Conservation (phyloP, 768 basidiomycete genomes). For the Phanerodontia chrysosporium region DNA sequence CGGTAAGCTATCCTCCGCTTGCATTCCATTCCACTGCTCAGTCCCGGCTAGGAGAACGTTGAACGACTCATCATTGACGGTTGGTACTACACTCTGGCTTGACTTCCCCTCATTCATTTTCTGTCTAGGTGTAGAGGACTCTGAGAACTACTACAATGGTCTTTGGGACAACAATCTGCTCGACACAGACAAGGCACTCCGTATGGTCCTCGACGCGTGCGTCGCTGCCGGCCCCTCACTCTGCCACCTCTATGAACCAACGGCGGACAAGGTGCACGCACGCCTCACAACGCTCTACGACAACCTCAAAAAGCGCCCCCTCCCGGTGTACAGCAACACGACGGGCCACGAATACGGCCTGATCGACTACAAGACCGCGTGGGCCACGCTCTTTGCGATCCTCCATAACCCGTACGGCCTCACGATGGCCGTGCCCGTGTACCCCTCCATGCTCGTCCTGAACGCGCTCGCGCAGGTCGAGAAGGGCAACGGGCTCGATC, state of each 20-base stretch:
- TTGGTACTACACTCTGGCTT: neutral
- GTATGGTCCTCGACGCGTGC: constrained; percentile 17
- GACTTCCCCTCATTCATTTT: neutral
- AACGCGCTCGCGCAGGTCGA: constrained; percentile 4
- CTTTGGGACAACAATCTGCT: constrained; percentile 13
- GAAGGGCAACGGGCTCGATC: neutral
- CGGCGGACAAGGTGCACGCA: constrained; percentile 13
- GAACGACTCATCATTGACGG: constrained; percentile 28
- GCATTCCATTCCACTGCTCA: too few species aligned
- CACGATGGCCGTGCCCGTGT: neutral
- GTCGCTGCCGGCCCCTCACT: constrained; percentile 18
- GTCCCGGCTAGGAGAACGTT: constrained; percentile 21
- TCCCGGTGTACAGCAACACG: neutral
- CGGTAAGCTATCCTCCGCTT: constrained; percentile 11
- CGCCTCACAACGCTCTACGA: constrained; percentile 10
- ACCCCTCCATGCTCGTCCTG: neutral
- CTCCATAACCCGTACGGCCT: constrained; percentile 2
- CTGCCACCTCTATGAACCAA: constrained; percentile 23
- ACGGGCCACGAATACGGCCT: neutral
- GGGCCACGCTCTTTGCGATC: neutral
- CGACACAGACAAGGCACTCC: constrained; percentile 12
- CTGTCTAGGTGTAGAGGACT: constrained; percentile 23
- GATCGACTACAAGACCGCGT: constrained; percentile 6
- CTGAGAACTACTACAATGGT: constrained; percentile 20
- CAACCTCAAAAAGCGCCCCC: neutral